phyloP scores from a whole-genome alignment of 2,329 filamentous ascomycete species.

The Sporothrix euskadiensis region DNA sequence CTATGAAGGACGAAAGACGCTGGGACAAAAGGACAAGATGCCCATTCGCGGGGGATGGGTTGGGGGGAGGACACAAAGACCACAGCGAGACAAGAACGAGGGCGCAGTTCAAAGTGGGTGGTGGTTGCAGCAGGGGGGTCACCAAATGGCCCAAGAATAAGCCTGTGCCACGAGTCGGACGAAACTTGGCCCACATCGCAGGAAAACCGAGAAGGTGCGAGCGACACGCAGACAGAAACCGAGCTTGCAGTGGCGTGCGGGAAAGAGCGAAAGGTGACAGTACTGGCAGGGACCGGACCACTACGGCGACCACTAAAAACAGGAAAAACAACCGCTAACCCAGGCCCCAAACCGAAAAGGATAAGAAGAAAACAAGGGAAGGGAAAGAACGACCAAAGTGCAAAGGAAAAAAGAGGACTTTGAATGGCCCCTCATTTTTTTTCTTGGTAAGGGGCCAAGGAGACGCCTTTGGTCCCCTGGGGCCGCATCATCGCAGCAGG shows the following conservation, averaged over 20 bases:
- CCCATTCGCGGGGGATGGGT: background rate
- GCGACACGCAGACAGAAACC: background rate
- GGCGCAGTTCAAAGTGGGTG: background rate
- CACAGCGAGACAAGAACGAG: background rate
- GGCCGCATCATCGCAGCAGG: constrained; percentile 20
- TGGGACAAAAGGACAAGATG: background rate
- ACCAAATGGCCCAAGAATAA: constrained; percentile 6
- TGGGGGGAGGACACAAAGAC: background rate
- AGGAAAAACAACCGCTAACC: constrained; percentile 1
- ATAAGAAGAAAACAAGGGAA: background rate
- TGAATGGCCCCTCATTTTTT: background rate
- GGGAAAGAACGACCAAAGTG: background rate
- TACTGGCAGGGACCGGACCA: background rate
- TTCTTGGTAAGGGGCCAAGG: background rate
- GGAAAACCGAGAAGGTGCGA: background rate
- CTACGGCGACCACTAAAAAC: constrained; percentile 1
- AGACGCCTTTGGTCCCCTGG: background rate
- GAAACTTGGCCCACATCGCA: constrained; percentile 20
- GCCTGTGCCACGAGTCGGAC: constrained; percentile 10
- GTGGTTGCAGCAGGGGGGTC: background rate
- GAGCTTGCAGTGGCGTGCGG: background rate
- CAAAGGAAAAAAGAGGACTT: background rate
- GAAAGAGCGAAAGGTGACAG: background rate
- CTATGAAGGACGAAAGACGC: background rate
- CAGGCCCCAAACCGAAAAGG: background rate